Percentiles rank a stretch among this genome's conserved stretches.
Conservation (phyloP, 2,329 filamentous ascomycete species). For the Aureobasidium sp. region DNA sequence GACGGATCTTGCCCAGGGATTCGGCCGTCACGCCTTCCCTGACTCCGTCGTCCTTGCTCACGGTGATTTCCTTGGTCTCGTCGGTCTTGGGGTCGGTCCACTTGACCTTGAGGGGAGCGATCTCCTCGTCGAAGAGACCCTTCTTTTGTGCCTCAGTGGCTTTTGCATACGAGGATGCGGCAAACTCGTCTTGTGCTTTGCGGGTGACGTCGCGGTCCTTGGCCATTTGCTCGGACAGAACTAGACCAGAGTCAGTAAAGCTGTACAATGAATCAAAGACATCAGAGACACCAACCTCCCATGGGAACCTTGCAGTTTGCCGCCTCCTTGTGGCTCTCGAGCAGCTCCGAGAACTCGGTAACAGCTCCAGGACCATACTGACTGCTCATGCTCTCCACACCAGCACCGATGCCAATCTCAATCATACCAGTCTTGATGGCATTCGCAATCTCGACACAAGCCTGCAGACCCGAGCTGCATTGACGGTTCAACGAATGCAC, state of each 20-base stretch:
- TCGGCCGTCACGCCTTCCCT: slow-evolving; percentile 77
- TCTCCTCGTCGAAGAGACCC: slow-evolving; percentile 91
- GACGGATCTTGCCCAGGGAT: slow-evolving; percentile 79
- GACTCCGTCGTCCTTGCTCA: slow-evolving; percentile 79
- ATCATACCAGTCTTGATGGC: slow-evolving; percentile 89
- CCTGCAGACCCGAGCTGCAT: slow-evolving; percentile 87
- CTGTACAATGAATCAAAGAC: too few relatives aligned
- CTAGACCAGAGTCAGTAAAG: slow-evolving; percentile 56
- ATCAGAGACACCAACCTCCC: background rate
- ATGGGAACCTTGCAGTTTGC: slow-evolving; percentile 89
- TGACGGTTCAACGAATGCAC: slow-evolving; percentile 86
- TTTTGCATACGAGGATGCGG: slow-evolving; percentile 86
- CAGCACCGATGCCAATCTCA: slow-evolving; percentile 85
- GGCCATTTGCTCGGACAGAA: slow-evolving; percentile 90
- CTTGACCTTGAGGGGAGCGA: slow-evolving; percentile 75
- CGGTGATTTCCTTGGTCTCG: slow-evolving; percentile 73
- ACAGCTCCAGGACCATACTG: slow-evolving; percentile 82
- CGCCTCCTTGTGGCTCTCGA: slow-evolving; percentile 71
- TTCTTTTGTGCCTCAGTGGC: slow-evolving; percentile 73
- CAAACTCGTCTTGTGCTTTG: slow-evolving; percentile 78
- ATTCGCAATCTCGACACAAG: slow-evolving; percentile 89
- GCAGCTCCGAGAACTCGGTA: slow-evolving; percentile 81
- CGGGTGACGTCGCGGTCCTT: slow-evolving; percentile 68
- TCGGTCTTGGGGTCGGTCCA: slow-evolving; percentile 85
- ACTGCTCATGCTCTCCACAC: slow-evolving; percentile 90